Conservation (phyloP, 805 yeast species). For the Wickerhamomyces alni region DNA sequence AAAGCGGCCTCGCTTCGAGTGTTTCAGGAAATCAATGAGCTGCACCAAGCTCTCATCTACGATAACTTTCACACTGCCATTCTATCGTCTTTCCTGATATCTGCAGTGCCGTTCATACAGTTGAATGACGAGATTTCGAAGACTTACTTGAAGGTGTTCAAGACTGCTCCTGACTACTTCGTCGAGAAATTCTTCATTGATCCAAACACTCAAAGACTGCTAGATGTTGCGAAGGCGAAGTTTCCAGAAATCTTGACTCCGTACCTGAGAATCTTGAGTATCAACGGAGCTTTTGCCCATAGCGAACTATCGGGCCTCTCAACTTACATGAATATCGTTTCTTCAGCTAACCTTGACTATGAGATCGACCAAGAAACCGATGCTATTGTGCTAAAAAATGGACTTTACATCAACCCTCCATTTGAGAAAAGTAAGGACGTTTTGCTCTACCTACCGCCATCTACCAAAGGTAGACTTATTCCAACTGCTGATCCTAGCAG, state of each 20-base stretch:
- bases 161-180: constrained; percentile 28
- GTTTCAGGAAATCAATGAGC: constrained; percentile 35
- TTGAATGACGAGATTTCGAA: constrained; percentile 30
- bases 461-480: constrained; percentile 68
- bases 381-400: constrained; percentile 42
- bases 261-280: constrained; percentile 51
- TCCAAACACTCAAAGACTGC: constrained; percentile 27
- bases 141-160: constrained; percentile 24
- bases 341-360: constrained; percentile 34
- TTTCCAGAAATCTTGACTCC: constrained; percentile 64
- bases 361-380: constrained; percentile 45
- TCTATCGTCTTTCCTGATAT: constrained; percentile 28
- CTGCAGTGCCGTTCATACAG: constrained; percentile 40
- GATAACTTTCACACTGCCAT: constrained; percentile 48
- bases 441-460: constrained; percentile 38
- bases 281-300: constrained; percentile 62
- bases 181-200: constrained; percentile 33
- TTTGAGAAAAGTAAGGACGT: constrained; percentile 42
- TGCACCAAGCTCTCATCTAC: constrained; percentile 38
- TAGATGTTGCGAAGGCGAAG: constrained; percentile 56
- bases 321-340: constrained; percentile 52
- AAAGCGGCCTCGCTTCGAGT: constrained; percentile 37
- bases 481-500: constrained; percentile 38
- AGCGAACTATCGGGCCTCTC: constrained; percentile 51
- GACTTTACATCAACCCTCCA: constrained; percentile 50